Evolutionary conservation across 805 yeast species (phyloP), one percentile per base, ranked within the genome.

Genomic region (Scheffersomyces amazonensis): DNA sequence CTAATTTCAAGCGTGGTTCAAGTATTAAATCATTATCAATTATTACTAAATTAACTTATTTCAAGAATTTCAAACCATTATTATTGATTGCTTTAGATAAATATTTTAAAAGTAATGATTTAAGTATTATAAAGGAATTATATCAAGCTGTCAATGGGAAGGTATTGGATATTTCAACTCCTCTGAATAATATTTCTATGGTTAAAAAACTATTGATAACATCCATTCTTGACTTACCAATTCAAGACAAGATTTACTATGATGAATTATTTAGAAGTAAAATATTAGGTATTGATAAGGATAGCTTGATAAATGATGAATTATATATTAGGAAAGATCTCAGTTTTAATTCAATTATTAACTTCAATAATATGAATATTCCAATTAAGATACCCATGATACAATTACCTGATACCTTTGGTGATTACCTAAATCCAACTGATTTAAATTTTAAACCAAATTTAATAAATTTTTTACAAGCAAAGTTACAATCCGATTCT

Each of bases 31-130:
- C 86, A 2, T 62, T 83, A 39, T 76, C 83, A 5, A 58, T 83
- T 8, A 72, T 82, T 1, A 79, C 88, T 2, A 62, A 68, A 11
- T 58, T 77, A 36, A 57, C 70, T 24, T 77, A 67, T 50, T 78
- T 79, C 54, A 72, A 72, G 40, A 70, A 73, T 27, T 79, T 81
- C 59, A 77, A 75, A 49, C 87, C 87, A 6, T 48, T 81, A 37
- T 52, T 83, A 29, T 55, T 76, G 32, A 68, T 78, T 24, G 68
- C 80, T 4, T 62, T 82, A 31, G 81, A 75, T 50, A 56, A 56
- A 31, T 73, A 73, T 47, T 74, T 74, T 37, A 46, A 51, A 5
- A 32, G 36, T 7, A 51, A 50, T 34, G 50, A 56, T 18, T 16
- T 50, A 2, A 17, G 25, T 10, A 50, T 51, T 16, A 43, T 69